Evolutionary conservation across 108 stramenopile genomes (phyloP), one percentile per base, ranked within the genome.

Genomic region (Skeletonema grethae): DNA sequence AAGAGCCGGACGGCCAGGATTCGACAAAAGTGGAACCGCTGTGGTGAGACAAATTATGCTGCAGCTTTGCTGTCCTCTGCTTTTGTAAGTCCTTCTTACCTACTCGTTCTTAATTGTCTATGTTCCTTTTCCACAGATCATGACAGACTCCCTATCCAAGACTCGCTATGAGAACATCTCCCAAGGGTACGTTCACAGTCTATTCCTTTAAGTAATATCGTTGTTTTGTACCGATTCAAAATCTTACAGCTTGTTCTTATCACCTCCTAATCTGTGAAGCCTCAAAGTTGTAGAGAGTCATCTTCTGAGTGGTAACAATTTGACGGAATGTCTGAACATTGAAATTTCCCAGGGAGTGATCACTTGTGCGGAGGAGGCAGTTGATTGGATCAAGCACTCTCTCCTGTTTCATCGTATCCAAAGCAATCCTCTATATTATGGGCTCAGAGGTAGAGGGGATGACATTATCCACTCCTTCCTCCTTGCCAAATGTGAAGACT

Each of bases 1-100:
- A 18, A 77, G 99, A 35, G 99, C 99, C 13, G 99, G 99, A 11
- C 80, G 99, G 1, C 94, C 95, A 22, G 99, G 99, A 7, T 91
- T 93, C 34, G 99, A 99, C 69, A 90, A 91, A 13, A 93, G 83
- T 58, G 99, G 99, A n/a, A 84, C 83, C 5, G 93, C 95, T 22
- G 90, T 96, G 18, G 87, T 96, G 5, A 87, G 94, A 28, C 25
- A 28, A 28, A 0, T 28, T 28, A 20, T 28, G 0, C 25, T 28
- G 25, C 25, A n/a, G 13, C 25, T 46, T 20, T 46, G 30, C 9
- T 34, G 32, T 34, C 34, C 34, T 0, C 8, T 34, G 34, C 34
- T 34, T 6, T 7, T 34, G 32, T 34, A 1, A 0, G 5, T 34
- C 43, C 10, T 13, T 45, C 43, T n/a, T 28, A 28, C 25, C 25